These are phyloP conservation scores for Paratinospora sagittata DNA, from an alignment of 164 flowering plant species.

Conservation along the genomic window DNA sequence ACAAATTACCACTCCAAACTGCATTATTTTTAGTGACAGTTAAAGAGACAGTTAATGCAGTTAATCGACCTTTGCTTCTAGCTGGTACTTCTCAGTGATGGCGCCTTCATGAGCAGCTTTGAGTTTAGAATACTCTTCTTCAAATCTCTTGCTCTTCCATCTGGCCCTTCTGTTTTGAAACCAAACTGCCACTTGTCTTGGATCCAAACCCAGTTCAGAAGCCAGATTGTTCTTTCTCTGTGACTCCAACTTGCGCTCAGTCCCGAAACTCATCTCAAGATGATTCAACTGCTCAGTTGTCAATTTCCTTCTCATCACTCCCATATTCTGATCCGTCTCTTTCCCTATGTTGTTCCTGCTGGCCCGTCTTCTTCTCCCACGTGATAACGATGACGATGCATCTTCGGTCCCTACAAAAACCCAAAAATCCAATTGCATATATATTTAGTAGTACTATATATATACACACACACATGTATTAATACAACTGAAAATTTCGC, in stretches of 20 bases:
- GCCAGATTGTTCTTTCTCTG: background rate
- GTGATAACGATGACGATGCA: background rate
- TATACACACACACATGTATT: too few relatives aligned
- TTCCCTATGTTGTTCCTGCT: background rate
- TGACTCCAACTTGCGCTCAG: background rate
- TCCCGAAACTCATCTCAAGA: background rate
- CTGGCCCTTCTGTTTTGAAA: constrained; percentile 1
- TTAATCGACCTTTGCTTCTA: background rate
- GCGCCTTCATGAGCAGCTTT: background rate
- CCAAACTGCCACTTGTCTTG: constrained; percentile 1
- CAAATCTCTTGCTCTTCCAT: background rate
- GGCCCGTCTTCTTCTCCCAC: background rate
- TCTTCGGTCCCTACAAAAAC: too few relatives aligned
- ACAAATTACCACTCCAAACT: too few relatives aligned
- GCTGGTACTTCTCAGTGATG: background rate
- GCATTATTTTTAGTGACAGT: too few relatives aligned
- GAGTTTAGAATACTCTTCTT: background rate
- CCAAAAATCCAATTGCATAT: too few relatives aligned
- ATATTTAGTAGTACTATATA: too few relatives aligned
- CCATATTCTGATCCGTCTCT: background rate
- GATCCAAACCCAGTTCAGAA: background rate
- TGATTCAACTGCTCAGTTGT: background rate
- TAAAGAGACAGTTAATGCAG: background rate
- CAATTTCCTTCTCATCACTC: background rate
- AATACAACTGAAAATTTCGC: too few relatives aligned